phyloP scores from a whole-genome alignment of 1,139 yeast genomes.

The Yamadazyma trypodendri region DNA sequence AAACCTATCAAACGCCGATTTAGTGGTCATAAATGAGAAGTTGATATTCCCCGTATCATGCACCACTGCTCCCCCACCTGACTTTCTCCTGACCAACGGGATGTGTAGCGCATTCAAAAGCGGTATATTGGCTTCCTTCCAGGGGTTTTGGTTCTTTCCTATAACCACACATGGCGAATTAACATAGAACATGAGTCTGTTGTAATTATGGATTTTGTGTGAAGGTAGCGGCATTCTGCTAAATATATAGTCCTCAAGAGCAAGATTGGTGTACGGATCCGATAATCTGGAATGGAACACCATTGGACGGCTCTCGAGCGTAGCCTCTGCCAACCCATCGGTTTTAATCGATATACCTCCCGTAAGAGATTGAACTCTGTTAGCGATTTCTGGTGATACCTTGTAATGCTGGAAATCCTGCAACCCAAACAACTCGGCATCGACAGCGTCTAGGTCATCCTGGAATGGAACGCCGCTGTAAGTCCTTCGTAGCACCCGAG shows the following conservation, averaged over 20 bases:
- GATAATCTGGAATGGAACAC: constrained; percentile 46
- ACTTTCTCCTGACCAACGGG: constrained; percentile 74
- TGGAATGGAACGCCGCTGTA: constrained; percentile 31
- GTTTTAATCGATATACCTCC: neutral
- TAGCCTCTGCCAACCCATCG: constrained; percentile 9
- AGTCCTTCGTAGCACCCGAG: constrained; percentile 5
- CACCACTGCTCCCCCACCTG: constrained; percentile 98
- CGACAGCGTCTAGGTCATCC: constrained; percentile 36
- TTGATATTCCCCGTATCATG: constrained; percentile 93
- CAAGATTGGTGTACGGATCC: constrained; percentile 75
- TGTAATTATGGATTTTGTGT: constrained; percentile 24
- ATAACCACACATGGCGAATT: constrained; percentile 86
- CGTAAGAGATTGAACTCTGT: neutral
- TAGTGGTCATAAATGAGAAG: constrained; percentile 75
- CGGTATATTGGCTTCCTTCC: constrained; percentile 77
- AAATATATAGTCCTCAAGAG: constrained; percentile 80
- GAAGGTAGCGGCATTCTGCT: constrained; percentile 52
- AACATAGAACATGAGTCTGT: constrained; percentile 67
- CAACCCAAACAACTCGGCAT: constrained; percentile 37
- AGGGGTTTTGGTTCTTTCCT: constrained; percentile 96
- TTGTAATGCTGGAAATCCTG: constrained; percentile 41
- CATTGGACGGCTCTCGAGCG: constrained; percentile 23
- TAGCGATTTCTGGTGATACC: constrained; percentile 27
- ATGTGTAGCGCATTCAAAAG: constrained; percentile 51
- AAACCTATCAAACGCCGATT: constrained; percentile 64